Evolutionary conservation across 2,329 filamentous ascomycete species (phyloP).

Genomic region (Drechslerella stenobrocha): DNA sequence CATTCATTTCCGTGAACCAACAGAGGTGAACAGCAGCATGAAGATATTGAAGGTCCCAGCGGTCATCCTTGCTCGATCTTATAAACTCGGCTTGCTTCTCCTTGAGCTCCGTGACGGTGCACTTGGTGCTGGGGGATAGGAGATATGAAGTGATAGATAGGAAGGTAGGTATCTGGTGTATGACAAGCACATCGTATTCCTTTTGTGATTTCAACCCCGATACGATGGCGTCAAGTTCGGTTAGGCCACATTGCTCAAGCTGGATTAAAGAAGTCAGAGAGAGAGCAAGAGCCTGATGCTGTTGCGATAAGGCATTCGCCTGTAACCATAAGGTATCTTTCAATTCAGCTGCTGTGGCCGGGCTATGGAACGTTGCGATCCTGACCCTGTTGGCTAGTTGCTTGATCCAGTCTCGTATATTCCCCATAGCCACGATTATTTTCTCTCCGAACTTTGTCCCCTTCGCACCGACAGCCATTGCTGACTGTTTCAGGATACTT

Average conservation of each 20-base stretch:
- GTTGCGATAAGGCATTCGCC: slow-evolving; percentile 75
- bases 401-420: slow-evolving; percentile 75
- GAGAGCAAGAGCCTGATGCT: slow-evolving; percentile 86
- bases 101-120: slow-evolving; percentile 69
- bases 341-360: slow-evolving; percentile 59
- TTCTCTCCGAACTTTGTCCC: slow-evolving; percentile 61
- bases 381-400: slow-evolving; percentile 75
- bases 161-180: slow-evolving; percentile 81
- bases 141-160: slow-evolving; percentile 76
- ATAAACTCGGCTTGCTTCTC: slow-evolving; percentile 71
- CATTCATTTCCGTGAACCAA: slow-evolving; percentile 93
- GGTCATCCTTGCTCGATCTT: slow-evolving; percentile 66
- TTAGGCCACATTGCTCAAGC: slow-evolving; percentile 68
- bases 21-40: slow-evolving; percentile 77
- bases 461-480: slow-evolving; percentile 60
- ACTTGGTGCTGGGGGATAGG: slow-evolving; percentile 73
- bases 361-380: slow-evolving; percentile 73
- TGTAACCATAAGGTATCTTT: slow-evolving; percentile 78
- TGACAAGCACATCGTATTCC: slow-evolving; percentile 72
- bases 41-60: slow-evolving; percentile 74
- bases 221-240: slow-evolving; percentile 75
- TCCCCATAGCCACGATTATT: slow-evolving; percentile 74
- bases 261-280: slow-evolving; percentile 79
- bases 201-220: slow-evolving; percentile 70
- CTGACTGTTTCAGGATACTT: slow-evolving; percentile 62